phyloP scores from a whole-genome alignment of 2,329 filamentous ascomycete genomes.

The Mycosphaerella arachidis region DNA sequence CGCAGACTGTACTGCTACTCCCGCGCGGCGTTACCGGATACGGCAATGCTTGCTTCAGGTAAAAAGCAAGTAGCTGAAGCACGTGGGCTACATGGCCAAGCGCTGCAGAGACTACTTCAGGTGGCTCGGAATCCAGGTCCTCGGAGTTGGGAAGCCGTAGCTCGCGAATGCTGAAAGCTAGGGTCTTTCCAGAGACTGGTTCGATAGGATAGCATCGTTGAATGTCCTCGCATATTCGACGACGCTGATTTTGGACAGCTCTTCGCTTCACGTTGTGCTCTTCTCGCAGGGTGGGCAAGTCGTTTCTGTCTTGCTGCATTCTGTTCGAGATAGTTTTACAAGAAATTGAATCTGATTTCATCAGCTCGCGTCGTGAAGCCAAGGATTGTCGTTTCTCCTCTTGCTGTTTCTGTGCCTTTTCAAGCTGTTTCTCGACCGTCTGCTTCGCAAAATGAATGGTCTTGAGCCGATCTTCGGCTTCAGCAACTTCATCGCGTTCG shows the following conservation, averaged over 20 bases:
- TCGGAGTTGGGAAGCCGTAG: constrained; percentile 73
- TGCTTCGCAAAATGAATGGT: constrained; percentile 51
- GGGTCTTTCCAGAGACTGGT: constrained; percentile 57
- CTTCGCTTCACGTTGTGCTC: constrained; percentile 48
- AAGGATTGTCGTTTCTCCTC: constrained; percentile 67
- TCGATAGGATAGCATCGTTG: constrained; percentile 74
- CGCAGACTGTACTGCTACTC: constrained; percentile 70
- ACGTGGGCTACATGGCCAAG: constrained; percentile 76
- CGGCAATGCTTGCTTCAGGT: constrained; percentile 71
- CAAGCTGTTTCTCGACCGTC: constrained; percentile 62
- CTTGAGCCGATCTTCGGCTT: constrained; percentile 42
- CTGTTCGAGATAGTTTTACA: constrained; percentile 37
- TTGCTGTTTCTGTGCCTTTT: constrained; percentile 57
- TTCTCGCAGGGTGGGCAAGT: constrained; percentile 40
- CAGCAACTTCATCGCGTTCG: constrained; percentile 34
- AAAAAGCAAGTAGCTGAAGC: constrained; percentile 71
- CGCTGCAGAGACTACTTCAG: constrained; percentile 72
- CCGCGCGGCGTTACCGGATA: constrained; percentile 72
- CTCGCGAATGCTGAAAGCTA: constrained; percentile 79
- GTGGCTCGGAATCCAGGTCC: constrained; percentile 62
- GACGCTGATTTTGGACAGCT: constrained; percentile 75
- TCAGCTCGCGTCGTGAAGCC: constrained; percentile 60
- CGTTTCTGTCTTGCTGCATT: constrained; percentile 52
- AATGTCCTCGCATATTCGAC: constrained; percentile 82
- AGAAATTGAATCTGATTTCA: constrained; percentile 44